These are phyloP conservation scores for Amylostereum areolatum DNA, from an alignment of 1,284 basidiomycete species.

Conservation along the genomic window DNA sequence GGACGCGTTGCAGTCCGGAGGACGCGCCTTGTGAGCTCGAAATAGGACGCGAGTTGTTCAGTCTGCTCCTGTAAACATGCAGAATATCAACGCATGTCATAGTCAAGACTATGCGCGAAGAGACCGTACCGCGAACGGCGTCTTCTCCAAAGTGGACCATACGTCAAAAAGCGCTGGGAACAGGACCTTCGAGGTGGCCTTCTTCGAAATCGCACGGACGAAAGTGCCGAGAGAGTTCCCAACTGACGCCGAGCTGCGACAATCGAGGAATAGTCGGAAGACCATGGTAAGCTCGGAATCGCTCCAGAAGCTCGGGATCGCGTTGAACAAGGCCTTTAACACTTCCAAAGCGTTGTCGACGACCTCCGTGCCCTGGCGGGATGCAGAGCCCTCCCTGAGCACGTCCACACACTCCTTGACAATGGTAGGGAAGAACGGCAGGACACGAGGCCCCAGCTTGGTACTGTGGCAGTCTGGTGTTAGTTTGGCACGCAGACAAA, in stretches of 20 bases:
- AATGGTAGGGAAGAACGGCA: slow-evolving; percentile 77
- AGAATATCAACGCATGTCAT: too few species aligned
- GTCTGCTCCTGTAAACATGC: slow-evolving; percentile 20
- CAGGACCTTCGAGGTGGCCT: slow-evolving; percentile 59
- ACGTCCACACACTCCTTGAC: slow-evolving; percentile 51
- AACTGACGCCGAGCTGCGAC: slow-evolving; percentile 22
- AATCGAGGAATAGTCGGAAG: slow-evolving; percentile 51
- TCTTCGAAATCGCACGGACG: slow-evolving; percentile 61
- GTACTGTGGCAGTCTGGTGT: slow-evolving; percentile 34
- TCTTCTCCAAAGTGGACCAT: slow-evolving; percentile 40
- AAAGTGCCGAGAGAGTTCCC: slow-evolving; percentile 26
- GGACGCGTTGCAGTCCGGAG: slow-evolving; percentile 62
- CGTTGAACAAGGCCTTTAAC: slow-evolving; percentile 48
- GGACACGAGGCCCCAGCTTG: slow-evolving; percentile 80
- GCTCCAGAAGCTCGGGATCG: slow-evolving; percentile 72
- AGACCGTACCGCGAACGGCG: slow-evolving; percentile 6
- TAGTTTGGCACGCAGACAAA: background rate
- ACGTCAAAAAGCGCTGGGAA: slow-evolving; percentile 56
- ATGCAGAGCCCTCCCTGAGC: slow-evolving; percentile 25
- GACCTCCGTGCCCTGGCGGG: slow-evolving; percentile 15
- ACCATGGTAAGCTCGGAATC: slow-evolving; percentile 50
- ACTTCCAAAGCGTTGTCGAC: slow-evolving; percentile 39
- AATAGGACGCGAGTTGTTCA: slow-evolving; percentile 46
- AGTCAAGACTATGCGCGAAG: too few species aligned
- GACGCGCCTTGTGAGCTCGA: slow-evolving; percentile 60